Evolutionary conservation across 2,329 filamentous ascomycete species (phyloP).

Genomic region (Coccinonectria pachysandricola): DNA sequence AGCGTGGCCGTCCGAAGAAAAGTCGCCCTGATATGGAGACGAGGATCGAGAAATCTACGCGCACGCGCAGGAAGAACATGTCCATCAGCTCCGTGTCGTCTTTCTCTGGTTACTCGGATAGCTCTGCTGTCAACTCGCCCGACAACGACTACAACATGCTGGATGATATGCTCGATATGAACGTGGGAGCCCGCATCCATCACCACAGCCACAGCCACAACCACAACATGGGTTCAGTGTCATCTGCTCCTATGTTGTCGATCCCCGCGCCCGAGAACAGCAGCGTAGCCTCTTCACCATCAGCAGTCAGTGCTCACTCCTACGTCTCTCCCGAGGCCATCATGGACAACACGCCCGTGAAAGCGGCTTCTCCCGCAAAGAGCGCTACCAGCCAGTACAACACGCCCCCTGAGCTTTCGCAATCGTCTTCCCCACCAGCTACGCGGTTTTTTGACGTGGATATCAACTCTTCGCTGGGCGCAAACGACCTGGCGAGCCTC

Average conservation of each 20-base stretch:
- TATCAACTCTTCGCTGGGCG: slow-evolving; percentile 23
- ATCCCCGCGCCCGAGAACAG: slow-evolving; percentile 23
- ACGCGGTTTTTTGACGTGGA: slow-evolving; percentile 38
- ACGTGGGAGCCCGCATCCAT: slow-evolving; percentile 18
- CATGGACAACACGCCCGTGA: slow-evolving; percentile 27
- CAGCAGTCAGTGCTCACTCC: slow-evolving; percentile 25
- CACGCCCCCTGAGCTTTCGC: slow-evolving; percentile 50
- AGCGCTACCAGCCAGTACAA: slow-evolving; percentile 42
- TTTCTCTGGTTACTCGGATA: slow-evolving; percentile 46
- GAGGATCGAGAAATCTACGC: slow-evolving; percentile 45
- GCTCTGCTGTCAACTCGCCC: slow-evolving; percentile 44
- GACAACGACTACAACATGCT: slow-evolving; percentile 35
- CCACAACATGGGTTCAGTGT: slow-evolving; percentile 27
- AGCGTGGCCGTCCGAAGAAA: slow-evolving; percentile 56
- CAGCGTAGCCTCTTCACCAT: slow-evolving; percentile 30
- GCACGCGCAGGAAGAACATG: slow-evolving; percentile 46
- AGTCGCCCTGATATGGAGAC: slow-evolving; percentile 46
- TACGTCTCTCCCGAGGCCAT: slow-evolving; percentile 40
- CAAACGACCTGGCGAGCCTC: slow-evolving; percentile 22
- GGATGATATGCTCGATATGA: slow-evolving; percentile 39
- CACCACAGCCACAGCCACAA: slow-evolving; percentile 17
- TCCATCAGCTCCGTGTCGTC: slow-evolving; percentile 40
- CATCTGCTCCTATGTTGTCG: slow-evolving; percentile 34
- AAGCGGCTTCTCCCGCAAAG: slow-evolving; percentile 38
- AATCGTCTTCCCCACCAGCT: slow-evolving; percentile 46